Conservation (phyloP, 2,329 filamentous ascomycete genomes). For the Aspergillus sp. region DNA sequence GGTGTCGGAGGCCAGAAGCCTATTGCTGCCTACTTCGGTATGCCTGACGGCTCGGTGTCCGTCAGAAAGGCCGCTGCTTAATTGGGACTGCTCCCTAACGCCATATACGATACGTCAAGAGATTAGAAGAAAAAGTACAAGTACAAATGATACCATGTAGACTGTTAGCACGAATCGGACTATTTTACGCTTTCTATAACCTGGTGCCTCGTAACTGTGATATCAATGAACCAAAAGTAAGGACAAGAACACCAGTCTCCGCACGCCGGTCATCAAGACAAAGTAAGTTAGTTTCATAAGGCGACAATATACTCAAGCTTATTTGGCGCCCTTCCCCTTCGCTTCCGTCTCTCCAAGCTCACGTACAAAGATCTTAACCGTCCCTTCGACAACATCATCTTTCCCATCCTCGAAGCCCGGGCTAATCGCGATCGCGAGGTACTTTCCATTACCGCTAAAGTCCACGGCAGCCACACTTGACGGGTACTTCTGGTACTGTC, state of each 20-base stretch:
- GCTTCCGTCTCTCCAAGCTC: slow-evolving; percentile 87
- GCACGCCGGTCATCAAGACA: slow-evolving; percentile 15
- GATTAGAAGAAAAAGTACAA: slow-evolving; percentile 8
- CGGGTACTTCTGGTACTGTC: slow-evolving; percentile 82
- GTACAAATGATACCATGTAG: slow-evolving; percentile 23
- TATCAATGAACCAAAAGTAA: neutral
- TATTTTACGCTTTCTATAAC: slow-evolving; percentile 4
- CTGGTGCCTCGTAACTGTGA: slow-evolving; percentile 8
- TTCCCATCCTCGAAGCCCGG: slow-evolving; percentile 87
- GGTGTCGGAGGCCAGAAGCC: slow-evolving; percentile 80
- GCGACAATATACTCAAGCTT: slow-evolving; percentile 16
- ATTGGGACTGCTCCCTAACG: neutral
- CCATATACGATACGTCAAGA: slow-evolving; percentile 6
- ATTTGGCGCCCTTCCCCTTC: slow-evolving; percentile 77
- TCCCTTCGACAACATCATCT: slow-evolving; percentile 72
- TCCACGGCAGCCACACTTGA: slow-evolving; percentile 75
- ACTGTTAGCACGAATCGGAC: slow-evolving; percentile 16
- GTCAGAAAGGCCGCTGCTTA: slow-evolving; percentile 47
- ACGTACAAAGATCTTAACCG: slow-evolving; percentile 74
- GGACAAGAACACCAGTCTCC: slow-evolving; percentile 3
- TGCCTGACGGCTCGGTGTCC: slow-evolving; percentile 72
- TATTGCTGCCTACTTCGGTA: slow-evolving; percentile 91
- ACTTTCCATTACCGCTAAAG: slow-evolving; percentile 76
- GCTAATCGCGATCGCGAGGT: slow-evolving; percentile 76
- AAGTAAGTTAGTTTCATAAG: slow-evolving; percentile 9